A percentile compares a stretch with the other conserved stretches of the same genome.
Evolutionary conservation across 257 asterid species (phyloP).

Genomic region (Fraxinus pennsylvanica): DNA sequence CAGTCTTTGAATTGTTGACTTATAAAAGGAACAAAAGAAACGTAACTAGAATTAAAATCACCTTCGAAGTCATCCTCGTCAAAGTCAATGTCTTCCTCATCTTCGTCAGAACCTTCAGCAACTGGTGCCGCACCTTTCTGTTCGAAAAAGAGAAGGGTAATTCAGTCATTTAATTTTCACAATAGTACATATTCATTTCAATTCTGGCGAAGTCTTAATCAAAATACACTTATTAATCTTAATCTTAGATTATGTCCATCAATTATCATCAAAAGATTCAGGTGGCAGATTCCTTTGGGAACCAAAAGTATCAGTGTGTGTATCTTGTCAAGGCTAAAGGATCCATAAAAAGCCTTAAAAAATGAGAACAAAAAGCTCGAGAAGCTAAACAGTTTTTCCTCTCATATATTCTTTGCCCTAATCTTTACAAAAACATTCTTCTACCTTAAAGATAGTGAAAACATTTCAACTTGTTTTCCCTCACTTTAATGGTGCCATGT

Average conservation of each 20-base stretch:
- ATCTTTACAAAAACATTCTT: not conserved
- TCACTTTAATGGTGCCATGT: not conserved
- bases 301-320: not conserved
- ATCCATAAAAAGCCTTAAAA: too few species aligned
- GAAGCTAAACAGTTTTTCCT: not conserved
- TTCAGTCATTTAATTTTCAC: slow-evolving; percentile 6
- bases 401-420: not conserved
- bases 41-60: slow-evolving; percentile 22
- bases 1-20: not conserved
- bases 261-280: not conserved
- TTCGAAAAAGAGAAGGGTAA: slow-evolving; percentile 18
- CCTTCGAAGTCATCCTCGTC: slow-evolving; percentile 92
- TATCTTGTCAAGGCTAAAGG: not conserved
- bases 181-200: not conserved
- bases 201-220: not conserved
- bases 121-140: slow-evolving; percentile 74
- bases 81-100: slow-evolving; percentile 78
- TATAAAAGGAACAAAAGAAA: not conserved
- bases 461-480: not conserved
- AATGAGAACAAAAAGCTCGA: not conserved
- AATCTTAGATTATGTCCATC: not conserved
- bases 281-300: not conserved
- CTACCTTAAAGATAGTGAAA: not conserved
- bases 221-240: not conserved
- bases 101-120: slow-evolving; percentile 76